These are phyloP conservation scores for Malus orientalis DNA, from an alignment of 306 rosid genomes.

Conservation along the genomic window DNA sequence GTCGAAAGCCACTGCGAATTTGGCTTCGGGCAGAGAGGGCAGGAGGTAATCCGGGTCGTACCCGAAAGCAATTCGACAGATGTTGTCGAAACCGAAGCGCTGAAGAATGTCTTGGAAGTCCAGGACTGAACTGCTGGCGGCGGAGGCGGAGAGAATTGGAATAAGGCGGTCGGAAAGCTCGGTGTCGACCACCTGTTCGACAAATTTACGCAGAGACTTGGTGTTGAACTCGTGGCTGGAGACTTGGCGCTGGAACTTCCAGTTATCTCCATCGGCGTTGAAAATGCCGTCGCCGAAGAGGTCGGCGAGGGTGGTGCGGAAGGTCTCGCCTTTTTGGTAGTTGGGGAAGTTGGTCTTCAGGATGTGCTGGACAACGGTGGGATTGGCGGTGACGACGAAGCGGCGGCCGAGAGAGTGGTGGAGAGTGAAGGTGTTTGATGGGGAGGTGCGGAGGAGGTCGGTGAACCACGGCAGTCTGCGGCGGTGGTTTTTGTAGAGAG, in stretches of 20 bases:
- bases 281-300: slow-evolving; percentile 68
- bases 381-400: slow-evolving; percentile 47
- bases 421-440: slow-evolving; percentile 43
- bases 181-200: slow-evolving; percentile 45
- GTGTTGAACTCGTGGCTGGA: slow-evolving; percentile 37
- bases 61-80: slow-evolving; percentile 56
- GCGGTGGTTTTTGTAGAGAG: slow-evolving; percentile 24
- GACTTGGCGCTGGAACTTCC: slow-evolving; percentile 68
- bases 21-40: slow-evolving; percentile 37
- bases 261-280: slow-evolving; percentile 33
- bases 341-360: slow-evolving; percentile 50
- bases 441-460: slow-evolving; percentile 38
- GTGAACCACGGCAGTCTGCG: slow-evolving; percentile 53
- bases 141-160: slow-evolving; percentile 33
- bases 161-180: slow-evolving; percentile 46
- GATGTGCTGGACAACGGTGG: slow-evolving; percentile 53
- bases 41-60: slow-evolving; percentile 52
- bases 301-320: slow-evolving; percentile 18
- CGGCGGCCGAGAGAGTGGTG: slow-evolving; percentile 9
- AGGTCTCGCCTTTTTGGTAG: slow-evolving; percentile 39
- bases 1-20: slow-evolving; percentile 50
- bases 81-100: slow-evolving; percentile 63
- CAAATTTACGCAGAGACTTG: slow-evolving; percentile 33
- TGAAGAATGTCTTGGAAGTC: slow-evolving; percentile 60
- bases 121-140: not conserved